These are phyloP conservation scores for Desmodesmus armatus DNA, from an alignment of 139 green algal genomes.

Conservation along the genomic window DNA sequence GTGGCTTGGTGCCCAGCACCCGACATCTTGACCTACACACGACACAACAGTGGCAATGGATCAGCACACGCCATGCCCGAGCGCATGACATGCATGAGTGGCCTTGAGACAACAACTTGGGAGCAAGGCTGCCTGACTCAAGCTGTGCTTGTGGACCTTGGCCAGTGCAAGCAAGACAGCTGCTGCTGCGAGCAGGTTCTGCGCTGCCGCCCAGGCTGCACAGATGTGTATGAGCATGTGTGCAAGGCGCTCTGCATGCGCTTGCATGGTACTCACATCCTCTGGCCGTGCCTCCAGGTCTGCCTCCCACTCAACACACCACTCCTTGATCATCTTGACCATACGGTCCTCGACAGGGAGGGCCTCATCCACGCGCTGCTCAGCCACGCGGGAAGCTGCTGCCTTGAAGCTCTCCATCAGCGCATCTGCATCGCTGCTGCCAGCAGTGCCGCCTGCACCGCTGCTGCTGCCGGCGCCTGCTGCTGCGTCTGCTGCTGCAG, in stretches of 20 bases:
- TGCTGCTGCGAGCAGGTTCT: neutral
- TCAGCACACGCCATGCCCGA: neutral
- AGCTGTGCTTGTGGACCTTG: too few relatives aligned
- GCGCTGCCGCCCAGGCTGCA: neutral
- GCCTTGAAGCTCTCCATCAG: constrained; percentile 57
- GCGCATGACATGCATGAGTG: neutral
- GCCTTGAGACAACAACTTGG: neutral
- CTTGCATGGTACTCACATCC: constrained; percentile 43
- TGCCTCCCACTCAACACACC: constrained; percentile 87
- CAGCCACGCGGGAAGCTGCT: constrained; percentile 67
- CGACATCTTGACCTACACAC: constrained; percentile 26
- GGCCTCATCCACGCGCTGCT: constrained; percentile 66
- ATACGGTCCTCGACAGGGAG: constrained; percentile 84
- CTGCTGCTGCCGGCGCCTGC: neutral
- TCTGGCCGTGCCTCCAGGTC: constrained; percentile 85
- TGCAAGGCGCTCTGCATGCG: neutral
- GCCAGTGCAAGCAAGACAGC: neutral
- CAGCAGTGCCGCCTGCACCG: neutral
- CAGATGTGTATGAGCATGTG: neutral
- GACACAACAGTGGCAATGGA: neutral
- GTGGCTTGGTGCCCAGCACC: constrained; percentile 70
- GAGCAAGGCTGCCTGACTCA: too few relatives aligned
- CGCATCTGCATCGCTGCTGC: too few relatives aligned
- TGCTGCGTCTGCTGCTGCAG: neutral
- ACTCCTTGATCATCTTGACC: constrained; percentile 59